Percentiles rank a stretch among this genome's conserved stretches.
Conservation (phyloP, 2,329 filamentous ascomycete genomes). For the Colletotrichum viniferum region DNA sequence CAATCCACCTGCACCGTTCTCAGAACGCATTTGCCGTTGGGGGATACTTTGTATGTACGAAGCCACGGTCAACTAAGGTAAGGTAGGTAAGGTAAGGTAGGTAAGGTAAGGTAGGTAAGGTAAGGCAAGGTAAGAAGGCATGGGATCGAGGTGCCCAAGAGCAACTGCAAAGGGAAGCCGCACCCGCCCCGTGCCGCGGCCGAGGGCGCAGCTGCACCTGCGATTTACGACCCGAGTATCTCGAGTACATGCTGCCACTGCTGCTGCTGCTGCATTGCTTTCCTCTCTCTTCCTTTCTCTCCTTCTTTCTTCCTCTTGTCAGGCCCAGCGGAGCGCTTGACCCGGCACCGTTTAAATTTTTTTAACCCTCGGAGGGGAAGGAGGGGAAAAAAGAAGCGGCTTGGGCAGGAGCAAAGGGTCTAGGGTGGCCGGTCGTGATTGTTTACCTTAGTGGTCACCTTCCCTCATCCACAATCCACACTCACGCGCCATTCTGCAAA, state of each 20-base stretch:
- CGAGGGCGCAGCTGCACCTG: neutral
- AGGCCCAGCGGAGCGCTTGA: conserved; percentile 17
- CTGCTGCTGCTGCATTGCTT: neutral
- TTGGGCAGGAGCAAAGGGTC: neutral
- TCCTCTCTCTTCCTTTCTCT: neutral
- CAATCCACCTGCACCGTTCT: neutral
- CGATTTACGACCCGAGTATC: neutral
- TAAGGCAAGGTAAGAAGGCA: neutral
- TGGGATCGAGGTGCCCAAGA: neutral
- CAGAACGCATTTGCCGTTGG: neutral
- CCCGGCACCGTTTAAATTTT: conserved; percentile 16
- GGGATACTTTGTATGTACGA: neutral
- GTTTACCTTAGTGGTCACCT: neutral
- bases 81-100: neutral
- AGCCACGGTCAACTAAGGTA: neutral
- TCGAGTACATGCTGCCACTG: neutral
- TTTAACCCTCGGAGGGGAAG: neutral
- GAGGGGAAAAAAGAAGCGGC: conserved; percentile 8
- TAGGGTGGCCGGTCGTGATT: neutral
- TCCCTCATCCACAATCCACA: conserved; percentile 1
- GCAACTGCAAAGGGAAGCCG: conserved; percentile 9
- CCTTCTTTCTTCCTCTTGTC: neutral
- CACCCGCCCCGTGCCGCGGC: neutral
- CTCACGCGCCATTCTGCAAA: conserved; percentile 11
- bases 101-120: neutral